Evolutionary conservation across 345 rosid species (phyloP), one percentile per base, ranked within the genome.

Genomic region (Ceriops tagal): DNA sequence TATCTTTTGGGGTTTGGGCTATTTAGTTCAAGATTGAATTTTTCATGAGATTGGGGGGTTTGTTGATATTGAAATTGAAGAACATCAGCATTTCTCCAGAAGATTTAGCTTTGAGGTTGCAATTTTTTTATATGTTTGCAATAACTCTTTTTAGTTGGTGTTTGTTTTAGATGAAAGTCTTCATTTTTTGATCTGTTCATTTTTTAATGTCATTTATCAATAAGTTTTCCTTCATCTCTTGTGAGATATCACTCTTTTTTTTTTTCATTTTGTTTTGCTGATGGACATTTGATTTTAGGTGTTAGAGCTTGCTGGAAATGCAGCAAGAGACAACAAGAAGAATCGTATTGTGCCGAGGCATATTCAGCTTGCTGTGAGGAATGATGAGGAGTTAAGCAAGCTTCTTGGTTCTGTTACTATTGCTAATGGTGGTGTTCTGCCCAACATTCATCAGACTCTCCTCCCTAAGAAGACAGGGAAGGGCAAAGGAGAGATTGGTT

Each of bases 321-420:
- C 95, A 0, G 95, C 92, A 0, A 84, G 96, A 46, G 92, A 87
- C 31, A 89, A 89, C 77, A 89, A 89, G 82, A 89, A 87, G 88
- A 86, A 83, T 20, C 75, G 89, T 2, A 89, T 89, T 0, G 82
- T 85, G 37, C 92, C 91, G 0, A 82, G 96, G 79, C 96, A 89
- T 67, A 89, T 89, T 31, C 96, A 89, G 37, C 75, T 87, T 18
- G 96, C 92, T 0, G 89, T 87, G 61, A 85, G 88, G 63, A 89
- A 87, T 16, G 89, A 89, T 13, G 90, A 89, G 69, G 90, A 89
- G 37, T 69, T 89, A 20, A 87, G 91, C 68, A 88, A 85, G 58
- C 85, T 88, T 52, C 43, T 88, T 28, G 93, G 92, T 5, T 59
- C 80, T 35, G 96, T 86, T 3, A 90, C 93, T 0, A 86, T 90